Conservation (phyloP, 371 early-diverging fungal genomes). For the Fennellomyces sp. region DNA sequence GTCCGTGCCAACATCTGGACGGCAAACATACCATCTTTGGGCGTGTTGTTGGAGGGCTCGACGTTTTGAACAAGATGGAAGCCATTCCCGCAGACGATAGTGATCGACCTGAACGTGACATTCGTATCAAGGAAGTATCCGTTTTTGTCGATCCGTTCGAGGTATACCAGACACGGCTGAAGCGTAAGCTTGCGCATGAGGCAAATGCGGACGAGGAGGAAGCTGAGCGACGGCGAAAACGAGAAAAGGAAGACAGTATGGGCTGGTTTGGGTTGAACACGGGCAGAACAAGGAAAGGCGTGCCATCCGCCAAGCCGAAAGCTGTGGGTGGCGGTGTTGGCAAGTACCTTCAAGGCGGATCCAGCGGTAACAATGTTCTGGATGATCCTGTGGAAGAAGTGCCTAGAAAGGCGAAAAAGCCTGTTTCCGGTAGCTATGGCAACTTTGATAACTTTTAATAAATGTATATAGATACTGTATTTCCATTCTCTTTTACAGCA, state of each 20-base stretch:
- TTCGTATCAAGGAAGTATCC: conserved; percentile 71
- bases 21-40: conserved; percentile 93
- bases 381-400: conserved; percentile 21
- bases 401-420: conserved; percentile 28
- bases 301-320: conserved; percentile 4
- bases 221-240: conserved; percentile 34
- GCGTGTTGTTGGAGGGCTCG: conserved; percentile 82
- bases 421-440: conserved; percentile 21
- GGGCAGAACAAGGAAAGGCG: background rate
- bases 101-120: conserved; percentile 75
- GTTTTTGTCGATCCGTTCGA: conserved; percentile 89
- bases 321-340: conserved; percentile 57
- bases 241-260: conserved; percentile 59
- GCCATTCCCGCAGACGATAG: conserved; percentile 67
- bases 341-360: conserved; percentile 61
- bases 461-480: no score
- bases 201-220: conserved; percentile 47
- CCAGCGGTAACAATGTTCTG: conserved; percentile 1
- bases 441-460: conserved; percentile 42
- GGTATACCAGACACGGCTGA: conserved; percentile 67
- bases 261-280: conserved; percentile 79
- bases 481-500: no score
- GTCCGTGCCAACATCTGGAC: conserved; percentile 84
- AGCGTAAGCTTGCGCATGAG: conserved; percentile 50
- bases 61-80: conserved; percentile 83